Conservation (phyloP, 2,329 filamentous ascomycete genomes). For the Ophiocordyceps unilateralis region DNA sequence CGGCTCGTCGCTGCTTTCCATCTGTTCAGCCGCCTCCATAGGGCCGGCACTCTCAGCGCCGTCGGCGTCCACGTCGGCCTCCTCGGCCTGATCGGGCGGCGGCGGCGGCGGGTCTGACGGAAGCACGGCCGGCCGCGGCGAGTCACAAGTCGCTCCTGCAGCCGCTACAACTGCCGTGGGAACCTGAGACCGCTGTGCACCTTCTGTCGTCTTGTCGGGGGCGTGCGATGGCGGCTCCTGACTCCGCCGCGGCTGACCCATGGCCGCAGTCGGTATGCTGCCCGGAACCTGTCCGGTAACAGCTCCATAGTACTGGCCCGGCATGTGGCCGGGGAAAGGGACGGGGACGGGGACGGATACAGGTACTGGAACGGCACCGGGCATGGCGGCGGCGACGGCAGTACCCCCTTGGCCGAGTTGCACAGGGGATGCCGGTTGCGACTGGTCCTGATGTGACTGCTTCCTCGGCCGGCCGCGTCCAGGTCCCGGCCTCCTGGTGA, state of each 20-base stretch:
- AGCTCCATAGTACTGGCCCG: neutral
- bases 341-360: neutral
- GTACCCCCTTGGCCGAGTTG: neutral
- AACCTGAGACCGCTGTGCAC: neutral
- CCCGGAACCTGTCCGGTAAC: neutral
- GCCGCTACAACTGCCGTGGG: neutral
- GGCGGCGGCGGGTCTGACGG: neutral
- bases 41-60: conserved; percentile 1
- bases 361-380: neutral
- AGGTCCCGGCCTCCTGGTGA: conserved; percentile 41
- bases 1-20: conserved; percentile 15
- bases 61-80: conserved; percentile 2
- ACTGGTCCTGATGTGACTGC: conserved; percentile 9
- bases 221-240: neutral
- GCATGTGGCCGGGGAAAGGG: neutral
- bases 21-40: conserved; percentile 4
- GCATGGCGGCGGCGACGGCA: neutral
- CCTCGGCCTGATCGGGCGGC: neutral
- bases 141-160: neutral
- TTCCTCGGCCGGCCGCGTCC: conserved; percentile 38
- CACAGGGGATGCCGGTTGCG: neutral
- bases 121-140: neutral
- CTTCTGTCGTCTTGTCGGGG: neutral
- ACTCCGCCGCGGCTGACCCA: neutral
- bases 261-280: neutral